These are phyloP conservation scores for Strobilomyces dryophilus DNA, from an alignment of 768 basidiomycete genomes.

Conservation along the genomic window DNA sequence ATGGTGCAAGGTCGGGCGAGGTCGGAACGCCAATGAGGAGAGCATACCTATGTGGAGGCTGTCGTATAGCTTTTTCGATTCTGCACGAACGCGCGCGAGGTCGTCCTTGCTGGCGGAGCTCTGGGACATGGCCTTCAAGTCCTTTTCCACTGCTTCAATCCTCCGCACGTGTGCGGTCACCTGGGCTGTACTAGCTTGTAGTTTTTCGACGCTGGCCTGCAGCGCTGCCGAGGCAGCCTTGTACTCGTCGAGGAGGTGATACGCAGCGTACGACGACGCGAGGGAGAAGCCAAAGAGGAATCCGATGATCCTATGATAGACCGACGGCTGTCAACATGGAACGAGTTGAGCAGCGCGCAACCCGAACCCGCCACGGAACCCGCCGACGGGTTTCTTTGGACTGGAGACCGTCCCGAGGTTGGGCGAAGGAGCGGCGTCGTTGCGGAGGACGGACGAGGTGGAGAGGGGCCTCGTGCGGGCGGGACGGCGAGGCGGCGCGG, in stretches of 20 bases:
- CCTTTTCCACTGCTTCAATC: conserved; percentile 88
- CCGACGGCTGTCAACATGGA: not conserved
- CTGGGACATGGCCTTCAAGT: conserved; percentile 70
- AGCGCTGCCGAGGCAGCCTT: conserved; percentile 83
- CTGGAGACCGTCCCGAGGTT: conserved; percentile 52
- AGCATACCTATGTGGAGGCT: conserved; percentile 71
- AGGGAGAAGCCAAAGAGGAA: conserved; percentile 89
- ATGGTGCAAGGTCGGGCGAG: not conserved
- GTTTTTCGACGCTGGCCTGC: conserved; percentile 82
- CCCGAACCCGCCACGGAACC: conserved; percentile 60
- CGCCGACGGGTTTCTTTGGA: conserved; percentile 74
- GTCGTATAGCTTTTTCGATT: conserved; percentile 85
- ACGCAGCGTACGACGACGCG: conserved; percentile 82
- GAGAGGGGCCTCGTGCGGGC: conserved; percentile 37
- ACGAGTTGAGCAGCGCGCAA: conserved; percentile 3
- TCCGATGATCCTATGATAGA: conserved; percentile 59
- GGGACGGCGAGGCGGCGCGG: conserved; percentile 28
- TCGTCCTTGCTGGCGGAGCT: conserved; percentile 77
- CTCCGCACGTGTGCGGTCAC: conserved; percentile 78
- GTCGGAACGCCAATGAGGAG: conserved; percentile 5
- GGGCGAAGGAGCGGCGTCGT: conserved; percentile 35
- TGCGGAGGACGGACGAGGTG: conserved; percentile 39
- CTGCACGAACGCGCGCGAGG: conserved; percentile 58
- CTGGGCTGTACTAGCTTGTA: conserved; percentile 81
- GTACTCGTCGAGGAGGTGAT: conserved; percentile 87